phyloP scores from a whole-genome alignment of 1,284 basidiomycete genomes.

The Boletus smithii region DNA sequence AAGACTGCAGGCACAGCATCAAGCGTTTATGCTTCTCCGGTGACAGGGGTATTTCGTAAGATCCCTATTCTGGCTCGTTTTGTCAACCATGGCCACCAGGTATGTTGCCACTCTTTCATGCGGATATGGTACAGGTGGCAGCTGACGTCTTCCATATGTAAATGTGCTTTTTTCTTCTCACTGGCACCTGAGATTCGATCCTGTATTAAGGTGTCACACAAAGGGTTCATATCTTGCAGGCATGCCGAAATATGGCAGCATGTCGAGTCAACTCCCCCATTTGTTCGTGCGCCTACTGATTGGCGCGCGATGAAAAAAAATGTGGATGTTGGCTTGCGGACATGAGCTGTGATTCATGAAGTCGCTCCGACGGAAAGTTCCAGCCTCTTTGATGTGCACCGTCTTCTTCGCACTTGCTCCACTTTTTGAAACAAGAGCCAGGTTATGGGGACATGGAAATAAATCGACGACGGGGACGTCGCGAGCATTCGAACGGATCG shows the following conservation, averaged over 20 bases:
- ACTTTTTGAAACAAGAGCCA: neutral
- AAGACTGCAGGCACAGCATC: constrained; percentile 27
- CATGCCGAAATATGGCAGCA: constrained; percentile 12
- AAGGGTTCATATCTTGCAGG: constrained; percentile 5
- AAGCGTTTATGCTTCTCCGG: constrained; percentile 22
- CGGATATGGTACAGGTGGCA: constrained; percentile 2
- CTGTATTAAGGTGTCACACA: constrained; percentile 4
- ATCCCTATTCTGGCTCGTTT: constrained; percentile 8
- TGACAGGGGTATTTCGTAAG: constrained; percentile 24
- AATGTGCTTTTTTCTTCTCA: constrained; percentile 1
- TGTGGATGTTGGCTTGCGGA: constrained; percentile 1
- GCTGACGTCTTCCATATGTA: constrained; percentile 13
- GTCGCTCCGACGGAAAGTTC: neutral
- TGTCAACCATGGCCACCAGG: constrained; percentile 1
- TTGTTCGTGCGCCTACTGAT: neutral
- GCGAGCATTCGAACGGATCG: neutral
- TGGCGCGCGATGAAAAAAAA: neutral
- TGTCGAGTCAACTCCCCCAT: neutral
- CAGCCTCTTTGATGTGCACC: neutral
- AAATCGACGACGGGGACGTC: neutral
- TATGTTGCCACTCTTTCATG: neutral
- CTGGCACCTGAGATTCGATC: constrained; percentile 17
- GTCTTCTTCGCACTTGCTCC: neutral
- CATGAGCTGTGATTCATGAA: constrained; percentile 6
- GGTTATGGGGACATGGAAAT: neutral